Conservation (phyloP, 495 filamentous ascomycete genomes). For the Sordaria brevicollis region DNA sequence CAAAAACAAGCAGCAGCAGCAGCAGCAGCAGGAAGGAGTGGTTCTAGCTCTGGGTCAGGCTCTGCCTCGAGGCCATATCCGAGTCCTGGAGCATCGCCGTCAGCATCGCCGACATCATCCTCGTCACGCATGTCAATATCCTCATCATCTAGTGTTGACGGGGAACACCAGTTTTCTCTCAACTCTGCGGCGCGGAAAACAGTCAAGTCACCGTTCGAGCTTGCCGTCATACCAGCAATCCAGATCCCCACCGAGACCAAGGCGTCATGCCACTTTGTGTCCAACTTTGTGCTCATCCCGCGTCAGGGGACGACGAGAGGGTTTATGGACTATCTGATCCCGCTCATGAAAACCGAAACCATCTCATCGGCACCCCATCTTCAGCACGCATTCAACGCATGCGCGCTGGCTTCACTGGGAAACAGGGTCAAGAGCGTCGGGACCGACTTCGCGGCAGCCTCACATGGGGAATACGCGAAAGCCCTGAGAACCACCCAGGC, state of each 20-base stretch:
- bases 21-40: neutral
- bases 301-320: constrained; percentile 32
- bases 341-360: constrained; percentile 38
- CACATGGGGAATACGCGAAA: constrained; percentile 32
- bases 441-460: constrained; percentile 23
- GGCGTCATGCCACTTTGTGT: constrained; percentile 44
- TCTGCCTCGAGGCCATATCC: neutral
- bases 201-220: constrained; percentile 6
- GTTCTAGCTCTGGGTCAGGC: neutral
- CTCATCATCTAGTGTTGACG: neutral
- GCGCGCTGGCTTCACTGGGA: constrained; percentile 44
- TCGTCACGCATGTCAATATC: neutral
- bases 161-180: neutral
- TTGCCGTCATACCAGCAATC: constrained; percentile 18
- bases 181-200: neutral
- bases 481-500: constrained; percentile 45
- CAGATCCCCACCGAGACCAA: constrained; percentile 33
- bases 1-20: neutral
- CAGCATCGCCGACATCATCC: neutral
- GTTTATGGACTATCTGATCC: constrained; percentile 47
- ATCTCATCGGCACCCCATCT: neutral
- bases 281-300: constrained; percentile 45
- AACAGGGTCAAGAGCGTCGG: constrained; percentile 34
- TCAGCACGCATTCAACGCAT: constrained; percentile 45
- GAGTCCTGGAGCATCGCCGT: neutral